Conservation (phyloP, 2,329 filamentous ascomycete genomes). For the Penicillium sp. region DNA sequence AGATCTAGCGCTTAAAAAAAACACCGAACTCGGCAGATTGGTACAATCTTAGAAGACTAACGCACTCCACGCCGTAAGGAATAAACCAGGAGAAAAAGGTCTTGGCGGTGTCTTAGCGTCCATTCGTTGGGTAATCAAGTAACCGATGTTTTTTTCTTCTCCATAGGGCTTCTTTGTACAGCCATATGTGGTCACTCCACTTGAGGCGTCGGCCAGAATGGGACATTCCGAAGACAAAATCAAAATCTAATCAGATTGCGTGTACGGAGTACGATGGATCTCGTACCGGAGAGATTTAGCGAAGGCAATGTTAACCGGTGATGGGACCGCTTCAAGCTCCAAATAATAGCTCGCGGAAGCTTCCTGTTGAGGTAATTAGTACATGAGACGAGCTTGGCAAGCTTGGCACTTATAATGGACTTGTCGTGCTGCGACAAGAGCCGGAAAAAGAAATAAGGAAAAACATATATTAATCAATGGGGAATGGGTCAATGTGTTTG, state of each 20-base stretch:
- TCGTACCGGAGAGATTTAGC: neutral
- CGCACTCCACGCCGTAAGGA: neutral
- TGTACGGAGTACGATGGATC: neutral
- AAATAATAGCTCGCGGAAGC: neutral
- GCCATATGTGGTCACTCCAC: neutral
- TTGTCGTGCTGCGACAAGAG: neutral
- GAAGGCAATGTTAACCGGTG: neutral
- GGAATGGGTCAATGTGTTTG: neutral
- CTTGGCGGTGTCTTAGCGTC: slow-evolving; percentile 4
- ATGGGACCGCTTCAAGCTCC: slow-evolving; percentile 1
- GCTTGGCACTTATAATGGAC: neutral
- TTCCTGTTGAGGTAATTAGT: slow-evolving; percentile 1
- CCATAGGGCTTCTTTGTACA: neutral
- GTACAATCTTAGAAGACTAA: slow-evolving; percentile 1
- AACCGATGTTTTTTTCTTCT: neutral
- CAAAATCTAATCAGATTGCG: slow-evolving; percentile 12
- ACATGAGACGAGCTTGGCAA: neutral
- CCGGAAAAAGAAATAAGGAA: neutral
- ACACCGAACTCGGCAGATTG: slow-evolving; percentile 6
- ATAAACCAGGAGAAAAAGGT: neutral
- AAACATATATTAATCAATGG: neutral
- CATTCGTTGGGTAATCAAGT: neutral
- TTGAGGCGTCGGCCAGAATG: neutral
- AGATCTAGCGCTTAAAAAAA: neutral
- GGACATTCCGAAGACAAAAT: neutral